phyloP scores from a whole-genome alignment of 176 grass and related monocot species.

The Saccharum officinarum region DNA sequence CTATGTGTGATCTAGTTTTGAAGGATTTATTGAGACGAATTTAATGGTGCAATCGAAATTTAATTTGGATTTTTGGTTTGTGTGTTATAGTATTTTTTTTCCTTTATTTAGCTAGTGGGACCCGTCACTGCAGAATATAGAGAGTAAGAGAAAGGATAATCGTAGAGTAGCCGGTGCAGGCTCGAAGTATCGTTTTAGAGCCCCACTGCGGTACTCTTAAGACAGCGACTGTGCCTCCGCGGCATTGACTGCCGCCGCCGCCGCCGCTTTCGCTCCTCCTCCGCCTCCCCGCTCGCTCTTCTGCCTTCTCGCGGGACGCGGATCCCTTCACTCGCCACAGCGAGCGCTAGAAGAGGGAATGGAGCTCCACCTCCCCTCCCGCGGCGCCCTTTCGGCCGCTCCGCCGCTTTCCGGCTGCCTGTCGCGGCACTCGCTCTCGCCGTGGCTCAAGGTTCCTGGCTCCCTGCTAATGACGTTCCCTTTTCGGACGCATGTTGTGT shows the following conservation, averaged over 20 bases:
- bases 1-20: too few relatives aligned
- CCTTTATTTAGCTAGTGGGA: too few relatives aligned
- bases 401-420: neutral
- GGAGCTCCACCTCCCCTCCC: constrained; percentile 38
- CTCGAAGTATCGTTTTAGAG: too few relatives aligned
- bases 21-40: too few relatives aligned
- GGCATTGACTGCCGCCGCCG: neutral
- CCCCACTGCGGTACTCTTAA: too few relatives aligned
- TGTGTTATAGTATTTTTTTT: too few relatives aligned
- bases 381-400: neutral
- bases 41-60: too few relatives aligned
- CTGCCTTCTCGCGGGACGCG: neutral
- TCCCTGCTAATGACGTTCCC: neutral
- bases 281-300: neutral
- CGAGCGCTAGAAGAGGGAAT: constrained; percentile 12
- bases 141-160: too few relatives aligned
- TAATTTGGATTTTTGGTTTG: too few relatives aligned
- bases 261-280: neutral
- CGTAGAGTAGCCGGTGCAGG: too few relatives aligned
- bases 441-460: constrained; percentile 20
- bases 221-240: neutral
- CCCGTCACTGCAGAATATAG: too few relatives aligned
- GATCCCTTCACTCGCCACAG: neutral
- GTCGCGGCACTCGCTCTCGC: neutral
- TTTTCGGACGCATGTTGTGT: neutral